Evolutionary conservation across 164 flowering plant species (phyloP).

Genomic region (Magnolia officinalis): DNA sequence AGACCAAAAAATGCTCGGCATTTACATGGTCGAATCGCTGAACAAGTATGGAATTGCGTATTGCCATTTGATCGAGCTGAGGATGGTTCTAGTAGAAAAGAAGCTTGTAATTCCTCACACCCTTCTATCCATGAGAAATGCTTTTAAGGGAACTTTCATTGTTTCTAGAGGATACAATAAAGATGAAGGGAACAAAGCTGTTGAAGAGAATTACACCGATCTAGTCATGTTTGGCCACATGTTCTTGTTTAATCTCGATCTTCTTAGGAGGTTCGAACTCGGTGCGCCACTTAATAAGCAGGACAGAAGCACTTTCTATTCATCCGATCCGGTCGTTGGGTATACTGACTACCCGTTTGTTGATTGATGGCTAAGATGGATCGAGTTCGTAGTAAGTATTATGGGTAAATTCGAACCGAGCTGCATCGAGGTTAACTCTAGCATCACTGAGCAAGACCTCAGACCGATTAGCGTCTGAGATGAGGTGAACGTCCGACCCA

Average conservation of each 20-base stretch:
- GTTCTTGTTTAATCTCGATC: constrained; percentile 34
- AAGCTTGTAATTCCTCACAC: no score
- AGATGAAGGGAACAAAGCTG: no score
- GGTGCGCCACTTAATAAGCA: constrained; percentile 31
- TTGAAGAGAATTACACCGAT: constrained; percentile 17
- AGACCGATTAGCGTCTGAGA: no score
- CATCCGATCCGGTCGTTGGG: constrained; percentile 28
- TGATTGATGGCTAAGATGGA: not conserved
- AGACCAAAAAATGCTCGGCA: constrained; percentile 26
- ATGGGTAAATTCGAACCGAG: no score
- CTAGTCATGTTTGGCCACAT: constrained; percentile 24
- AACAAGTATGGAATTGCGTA: constrained; percentile 23
- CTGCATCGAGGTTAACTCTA: no score
- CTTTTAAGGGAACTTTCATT: no score
- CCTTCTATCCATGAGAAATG: constrained; percentile 27
- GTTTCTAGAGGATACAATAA: no score
- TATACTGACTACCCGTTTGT: constrained; percentile 37
- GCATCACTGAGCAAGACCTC: no score
- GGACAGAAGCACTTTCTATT: constrained; percentile 27
- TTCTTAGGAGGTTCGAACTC: constrained; percentile 28
- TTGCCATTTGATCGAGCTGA: constrained; percentile 33
- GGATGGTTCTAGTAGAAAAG: no score
- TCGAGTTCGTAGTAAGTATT: not conserved
- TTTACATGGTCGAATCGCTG: constrained; percentile 29
- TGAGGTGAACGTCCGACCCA: no score